These are phyloP conservation scores for Colletotrichum zoysiae DNA, from an alignment of 2,329 filamentous ascomycete species.

Conservation along the genomic window DNA sequence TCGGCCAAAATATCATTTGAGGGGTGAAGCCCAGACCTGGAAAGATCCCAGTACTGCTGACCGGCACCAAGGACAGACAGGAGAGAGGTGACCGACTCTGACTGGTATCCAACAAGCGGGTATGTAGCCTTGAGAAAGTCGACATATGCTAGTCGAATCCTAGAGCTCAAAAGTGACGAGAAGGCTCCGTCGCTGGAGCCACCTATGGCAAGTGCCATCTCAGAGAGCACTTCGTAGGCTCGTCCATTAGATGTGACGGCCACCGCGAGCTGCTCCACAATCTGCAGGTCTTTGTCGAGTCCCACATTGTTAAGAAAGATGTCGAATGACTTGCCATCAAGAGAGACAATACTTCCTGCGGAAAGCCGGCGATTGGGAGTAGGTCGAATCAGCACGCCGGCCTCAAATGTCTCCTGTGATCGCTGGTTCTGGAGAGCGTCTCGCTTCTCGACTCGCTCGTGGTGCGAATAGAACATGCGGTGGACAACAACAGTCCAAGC, in stretches of 20 bases:
- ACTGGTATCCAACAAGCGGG: conserved; percentile 77
- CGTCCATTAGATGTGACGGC: conserved; percentile 62
- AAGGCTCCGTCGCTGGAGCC: conserved; percentile 61
- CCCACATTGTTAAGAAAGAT: conserved; percentile 65
- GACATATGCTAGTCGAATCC: conserved; percentile 74
- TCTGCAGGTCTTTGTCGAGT: conserved; percentile 64
- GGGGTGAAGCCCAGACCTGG: conserved; percentile 46
- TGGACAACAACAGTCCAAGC: conserved; percentile 85
- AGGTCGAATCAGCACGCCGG: conserved; percentile 57
- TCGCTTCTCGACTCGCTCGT: conserved; percentile 70
- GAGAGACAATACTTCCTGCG: conserved; percentile 72
- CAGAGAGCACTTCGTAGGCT: conserved; percentile 66
- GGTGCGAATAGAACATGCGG: conserved; percentile 74
- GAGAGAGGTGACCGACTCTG: conserved; percentile 76
- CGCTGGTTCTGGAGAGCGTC: conserved; percentile 70
- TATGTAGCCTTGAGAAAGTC: conserved; percentile 78
- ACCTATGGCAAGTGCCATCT: conserved; percentile 63
- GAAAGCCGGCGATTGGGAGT: conserved; percentile 66
- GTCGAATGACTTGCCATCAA: conserved; percentile 71
- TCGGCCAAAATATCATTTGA: conserved; percentile 33
- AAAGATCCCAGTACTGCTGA: conserved; percentile 66
- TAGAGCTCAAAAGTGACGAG: conserved; percentile 68
- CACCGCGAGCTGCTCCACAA: conserved; percentile 64
- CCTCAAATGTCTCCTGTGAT: conserved; percentile 68
- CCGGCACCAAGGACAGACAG: conserved; percentile 73